Percentiles rank a stretch among this genome's conserved stretches.
Conservation (phyloP, 225 moss, liverwort and hornwort species). For the Neckera pumila region DNA sequence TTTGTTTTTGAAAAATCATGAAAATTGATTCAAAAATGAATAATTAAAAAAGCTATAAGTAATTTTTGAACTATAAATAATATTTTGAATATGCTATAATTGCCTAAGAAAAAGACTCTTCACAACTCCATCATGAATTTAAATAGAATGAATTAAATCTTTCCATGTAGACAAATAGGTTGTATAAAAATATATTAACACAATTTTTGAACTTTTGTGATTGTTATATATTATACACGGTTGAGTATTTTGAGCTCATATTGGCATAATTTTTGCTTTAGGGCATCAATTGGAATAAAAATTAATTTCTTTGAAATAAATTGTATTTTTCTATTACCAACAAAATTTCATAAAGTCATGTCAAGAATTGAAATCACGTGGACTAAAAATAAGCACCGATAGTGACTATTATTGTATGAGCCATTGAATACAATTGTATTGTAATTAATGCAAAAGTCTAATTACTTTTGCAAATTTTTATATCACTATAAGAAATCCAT, state of each 20-base stretch:
- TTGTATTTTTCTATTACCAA: not conserved
- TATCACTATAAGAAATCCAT: no score
- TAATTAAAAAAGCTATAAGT: no score
- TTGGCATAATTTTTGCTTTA: accelerated
- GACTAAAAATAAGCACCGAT: not conserved
- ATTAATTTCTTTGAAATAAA: not conserved
- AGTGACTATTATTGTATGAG: not conserved
- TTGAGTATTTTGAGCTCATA: not conserved
- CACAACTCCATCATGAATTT: not conserved
- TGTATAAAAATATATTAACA: no score
- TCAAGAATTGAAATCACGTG: not conserved
- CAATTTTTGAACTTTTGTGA: not conserved
- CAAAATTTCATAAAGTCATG: accelerated
- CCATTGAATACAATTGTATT: not conserved
- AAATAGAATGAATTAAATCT: not conserved
- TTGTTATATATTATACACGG: accelerated
- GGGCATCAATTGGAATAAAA: accelerated
- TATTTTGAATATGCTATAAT: not conserved
- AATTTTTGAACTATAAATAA: accelerated
- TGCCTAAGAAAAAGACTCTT: not conserved
- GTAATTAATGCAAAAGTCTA: not conserved
- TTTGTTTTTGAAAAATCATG: not conserved
- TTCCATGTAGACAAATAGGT: not conserved
- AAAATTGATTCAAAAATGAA: not conserved
- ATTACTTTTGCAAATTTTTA: not conserved